A percentile compares a stretch with the other conserved stretches of the same genome.
phyloP scores from a whole-genome alignment of 1,139 yeast species.

The Taphrina betulina region DNA sequence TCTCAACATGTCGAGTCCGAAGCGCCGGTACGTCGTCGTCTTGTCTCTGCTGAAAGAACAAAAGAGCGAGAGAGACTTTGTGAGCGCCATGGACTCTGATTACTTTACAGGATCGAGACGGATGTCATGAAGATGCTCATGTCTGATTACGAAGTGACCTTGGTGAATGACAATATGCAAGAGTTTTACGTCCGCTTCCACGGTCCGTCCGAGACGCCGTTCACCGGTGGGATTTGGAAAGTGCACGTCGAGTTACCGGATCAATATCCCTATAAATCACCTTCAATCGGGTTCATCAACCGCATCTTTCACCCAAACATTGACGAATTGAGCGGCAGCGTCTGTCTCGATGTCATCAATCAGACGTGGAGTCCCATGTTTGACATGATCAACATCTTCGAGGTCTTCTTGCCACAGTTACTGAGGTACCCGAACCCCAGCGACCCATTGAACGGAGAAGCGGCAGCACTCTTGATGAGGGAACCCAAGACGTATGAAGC shows the following conservation, averaged over 20 bases:
- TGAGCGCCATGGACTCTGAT: too few species aligned
- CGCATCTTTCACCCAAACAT: slow-evolving; percentile 93
- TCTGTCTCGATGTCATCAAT: slow-evolving; percentile 92
- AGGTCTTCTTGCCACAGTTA: slow-evolving; percentile 88
- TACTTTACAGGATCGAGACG: slow-evolving; percentile 67
- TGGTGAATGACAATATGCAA: slow-evolving; percentile 85
- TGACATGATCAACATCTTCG: slow-evolving; percentile 82
- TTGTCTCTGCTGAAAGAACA: too few species aligned
- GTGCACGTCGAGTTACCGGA: slow-evolving; percentile 92
- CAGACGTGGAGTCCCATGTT: slow-evolving; percentile 99
- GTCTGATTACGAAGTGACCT: slow-evolving; percentile 88
- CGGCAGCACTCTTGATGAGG: slow-evolving; percentile 74
- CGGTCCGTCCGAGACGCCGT: slow-evolving; percentile 89
- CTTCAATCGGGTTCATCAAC: slow-evolving; percentile 90
- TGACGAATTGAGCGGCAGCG: slow-evolving; percentile 75
- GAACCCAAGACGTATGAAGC: slow-evolving; percentile 67
- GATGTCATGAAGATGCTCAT: slow-evolving; percentile 95
- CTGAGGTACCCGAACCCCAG: slow-evolving; percentile 89
- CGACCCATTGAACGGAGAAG: slow-evolving; percentile 91
- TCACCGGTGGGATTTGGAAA: slow-evolving; percentile 88
- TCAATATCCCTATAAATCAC: slow-evolving; percentile 92
- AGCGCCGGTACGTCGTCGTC: slow-evolving; percentile 12
- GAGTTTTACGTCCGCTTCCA: slow-evolving; percentile 81
- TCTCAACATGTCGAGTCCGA: slow-evolving; percentile 27
- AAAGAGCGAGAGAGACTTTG: too few species aligned